Percentiles rank a stretch among this genome's conserved stretches.
Conservation (phyloP, 345 rosid species). For the sweet orange (Citrus sinensis) region DNA sequence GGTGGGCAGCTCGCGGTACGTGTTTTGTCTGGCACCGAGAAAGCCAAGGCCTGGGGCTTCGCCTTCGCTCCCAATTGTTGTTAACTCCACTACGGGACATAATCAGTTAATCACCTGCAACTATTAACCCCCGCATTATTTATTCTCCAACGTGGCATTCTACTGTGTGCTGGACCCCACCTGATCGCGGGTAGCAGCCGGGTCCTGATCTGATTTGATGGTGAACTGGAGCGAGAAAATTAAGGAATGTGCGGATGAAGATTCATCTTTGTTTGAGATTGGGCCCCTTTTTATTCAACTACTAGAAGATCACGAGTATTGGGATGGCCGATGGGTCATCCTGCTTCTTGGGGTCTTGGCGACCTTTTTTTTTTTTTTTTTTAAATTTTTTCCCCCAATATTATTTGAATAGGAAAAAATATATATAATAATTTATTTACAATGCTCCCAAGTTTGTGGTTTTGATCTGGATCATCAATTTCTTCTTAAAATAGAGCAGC, state of each 20-base stretch:
- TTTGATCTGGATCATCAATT: no score
- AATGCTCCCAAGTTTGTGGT: no score
- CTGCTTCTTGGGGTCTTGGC: no score
- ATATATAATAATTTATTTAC: no score
- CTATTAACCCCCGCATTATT: background rate
- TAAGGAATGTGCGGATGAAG: conserved; percentile 10
- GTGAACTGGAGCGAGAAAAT: background rate
- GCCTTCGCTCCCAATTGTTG: background rate
- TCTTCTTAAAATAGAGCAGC: no score
- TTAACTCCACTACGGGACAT: background rate
- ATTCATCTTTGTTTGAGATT: background rate
- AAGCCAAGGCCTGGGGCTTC: conserved; percentile 11
- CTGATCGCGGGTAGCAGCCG: background rate
- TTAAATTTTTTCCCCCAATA: no score
- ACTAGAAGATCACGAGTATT: background rate
- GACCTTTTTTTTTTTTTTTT: no score
- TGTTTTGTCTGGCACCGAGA: conserved; percentile 17
- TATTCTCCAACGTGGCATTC: background rate
- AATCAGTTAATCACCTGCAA: background rate
- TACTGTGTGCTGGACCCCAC: background rate
- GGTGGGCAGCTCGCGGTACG: background rate
- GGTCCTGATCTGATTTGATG: no score
- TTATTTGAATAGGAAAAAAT: no score
- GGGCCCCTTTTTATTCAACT: background rate
- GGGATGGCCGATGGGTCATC: no score